phyloP scores from a whole-genome alignment of 208 protist genomes.

The Tritrichomonas musculus region DNA sequence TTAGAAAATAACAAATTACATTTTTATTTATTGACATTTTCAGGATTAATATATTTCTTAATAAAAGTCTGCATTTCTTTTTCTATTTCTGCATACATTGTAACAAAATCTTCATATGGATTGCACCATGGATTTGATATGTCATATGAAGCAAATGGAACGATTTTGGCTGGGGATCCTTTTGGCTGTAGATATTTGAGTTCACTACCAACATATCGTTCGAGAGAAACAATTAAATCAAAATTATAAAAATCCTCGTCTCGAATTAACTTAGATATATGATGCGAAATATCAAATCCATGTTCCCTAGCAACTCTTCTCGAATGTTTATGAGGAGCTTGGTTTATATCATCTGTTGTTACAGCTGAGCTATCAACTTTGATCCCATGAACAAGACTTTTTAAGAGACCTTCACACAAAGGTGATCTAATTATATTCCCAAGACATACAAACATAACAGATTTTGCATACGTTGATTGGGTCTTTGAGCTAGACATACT shows the following conservation, averaged over 20 bases:
- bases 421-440: slow-evolving; percentile 17
- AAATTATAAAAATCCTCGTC: background rate
- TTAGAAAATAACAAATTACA: background rate
- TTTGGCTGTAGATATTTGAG: background rate
- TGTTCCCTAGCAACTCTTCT: background rate
- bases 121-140: background rate
- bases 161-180: background rate
- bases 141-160: background rate
- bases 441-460: slow-evolving; percentile 1
- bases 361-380: background rate
- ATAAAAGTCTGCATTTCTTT: background rate
- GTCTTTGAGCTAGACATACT: background rate
- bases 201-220: background rate
- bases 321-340: background rate
- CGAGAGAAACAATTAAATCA: slow-evolving; percentile 3
- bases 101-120: background rate
- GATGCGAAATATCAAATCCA: background rate
- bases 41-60: background rate
- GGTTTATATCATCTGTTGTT: background rate
- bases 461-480: too few relatives aligned
- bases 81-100: background rate
- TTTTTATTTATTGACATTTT: background rate
- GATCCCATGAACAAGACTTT: background rate
- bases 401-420: background rate
- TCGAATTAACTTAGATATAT: background rate